Conservation (phyloP, 2,329 filamentous ascomycete species). For the Scorias spongiosa region DNA sequence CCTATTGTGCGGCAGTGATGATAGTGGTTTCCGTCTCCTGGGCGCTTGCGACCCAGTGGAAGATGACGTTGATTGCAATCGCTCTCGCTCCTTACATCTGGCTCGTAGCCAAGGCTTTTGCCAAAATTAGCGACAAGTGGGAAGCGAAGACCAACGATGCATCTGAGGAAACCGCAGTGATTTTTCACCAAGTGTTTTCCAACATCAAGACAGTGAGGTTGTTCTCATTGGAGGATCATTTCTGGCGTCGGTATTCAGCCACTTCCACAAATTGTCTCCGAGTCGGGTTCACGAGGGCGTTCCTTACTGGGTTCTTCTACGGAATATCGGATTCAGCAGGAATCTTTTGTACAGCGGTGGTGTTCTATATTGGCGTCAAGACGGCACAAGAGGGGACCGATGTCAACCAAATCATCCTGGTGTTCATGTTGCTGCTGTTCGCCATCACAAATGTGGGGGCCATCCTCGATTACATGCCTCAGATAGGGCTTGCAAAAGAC, state of each 20-base stretch:
- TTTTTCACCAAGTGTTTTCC: constrained; percentile 60
- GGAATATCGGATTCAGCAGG: constrained; percentile 63
- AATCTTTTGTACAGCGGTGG: constrained; percentile 57
- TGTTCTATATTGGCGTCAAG: constrained; percentile 68
- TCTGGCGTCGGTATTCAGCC: constrained; percentile 45
- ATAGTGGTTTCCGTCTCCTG: constrained; percentile 54
- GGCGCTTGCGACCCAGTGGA: constrained; percentile 64
- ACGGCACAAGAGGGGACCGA: constrained; percentile 40
- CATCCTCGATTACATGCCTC: constrained; percentile 61
- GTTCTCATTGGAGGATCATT: constrained; percentile 58
- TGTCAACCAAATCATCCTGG: constrained; percentile 49
- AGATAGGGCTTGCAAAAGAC: constrained; percentile 59
- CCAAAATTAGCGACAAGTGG: constrained; percentile 52
- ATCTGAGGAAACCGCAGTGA: constrained; percentile 41
- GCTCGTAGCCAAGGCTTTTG: constrained; percentile 48
- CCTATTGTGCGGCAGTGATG: constrained; percentile 54
- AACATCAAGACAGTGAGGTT: constrained; percentile 68
- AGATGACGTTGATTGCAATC: constrained; percentile 62
- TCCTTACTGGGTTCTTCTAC: constrained; percentile 54
- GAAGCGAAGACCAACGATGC: constrained; percentile 53
- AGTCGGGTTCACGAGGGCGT: constrained; percentile 50
- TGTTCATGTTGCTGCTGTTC: constrained; percentile 73
- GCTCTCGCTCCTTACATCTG: constrained; percentile 54
- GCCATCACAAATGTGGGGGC: constrained; percentile 57
- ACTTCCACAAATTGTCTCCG: constrained; percentile 38